Conservation (phyloP, 2,329 filamentous ascomycete species). For the Zymoseptoria brevis region DNA sequence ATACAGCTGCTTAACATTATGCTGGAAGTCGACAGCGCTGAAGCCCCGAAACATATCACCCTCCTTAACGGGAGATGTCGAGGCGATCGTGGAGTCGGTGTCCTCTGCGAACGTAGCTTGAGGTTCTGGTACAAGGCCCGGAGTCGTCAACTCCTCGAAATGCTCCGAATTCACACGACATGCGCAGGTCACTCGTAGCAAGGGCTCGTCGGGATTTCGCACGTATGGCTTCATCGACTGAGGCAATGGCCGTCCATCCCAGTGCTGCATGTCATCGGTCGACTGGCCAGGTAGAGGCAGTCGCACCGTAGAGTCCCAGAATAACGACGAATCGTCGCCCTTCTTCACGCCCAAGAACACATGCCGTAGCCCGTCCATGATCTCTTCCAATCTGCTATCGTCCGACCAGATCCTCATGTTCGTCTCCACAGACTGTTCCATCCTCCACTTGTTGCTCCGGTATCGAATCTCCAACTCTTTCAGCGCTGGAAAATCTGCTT, state of each 20-base stretch:
- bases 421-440: conserved; percentile 17
- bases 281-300: neutral
- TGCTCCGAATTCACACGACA: conserved; percentile 24
- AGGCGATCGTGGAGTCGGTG: neutral
- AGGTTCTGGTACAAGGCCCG: neutral
- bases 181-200: conserved; percentile 23
- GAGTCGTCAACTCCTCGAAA: conserved; percentile 20
- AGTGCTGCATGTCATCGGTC: neutral
- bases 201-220: conserved; percentile 12
- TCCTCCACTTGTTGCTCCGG: conserved; percentile 27
- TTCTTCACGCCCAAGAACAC: conserved; percentile 12
- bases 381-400: conserved; percentile 23
- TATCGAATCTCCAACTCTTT: conserved; percentile 26
- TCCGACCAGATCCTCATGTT: conserved; percentile 26
- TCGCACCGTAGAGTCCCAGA: neutral
- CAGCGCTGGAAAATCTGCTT: conserved; percentile 27
- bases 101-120: neutral
- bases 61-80: conserved; percentile 12
- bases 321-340: neutral
- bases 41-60: conserved; percentile 24
- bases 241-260: neutral
- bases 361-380: conserved; percentile 24
- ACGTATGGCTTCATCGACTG: neutral
- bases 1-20: conserved; percentile 14
- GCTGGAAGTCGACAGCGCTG: conserved; percentile 21